Evolutionary conservation across 1,139 yeast genomes (phyloP).

Genomic region (Casaregolazyma suthepensis): DNA sequence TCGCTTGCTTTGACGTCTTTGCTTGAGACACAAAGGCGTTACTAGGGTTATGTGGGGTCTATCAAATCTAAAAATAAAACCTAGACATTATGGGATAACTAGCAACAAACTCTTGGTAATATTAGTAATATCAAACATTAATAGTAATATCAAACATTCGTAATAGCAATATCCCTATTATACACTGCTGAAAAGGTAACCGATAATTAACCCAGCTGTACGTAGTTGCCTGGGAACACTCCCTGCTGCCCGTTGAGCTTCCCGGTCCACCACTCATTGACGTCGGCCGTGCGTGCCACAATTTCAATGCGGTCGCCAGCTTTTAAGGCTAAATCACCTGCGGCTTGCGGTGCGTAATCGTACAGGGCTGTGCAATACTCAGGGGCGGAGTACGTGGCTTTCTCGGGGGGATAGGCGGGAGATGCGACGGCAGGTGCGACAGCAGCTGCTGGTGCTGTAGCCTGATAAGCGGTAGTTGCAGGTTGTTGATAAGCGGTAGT

Average conservation of each 20-base stretch:
- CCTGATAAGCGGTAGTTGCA: no score
- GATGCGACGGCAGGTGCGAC: constrained; percentile 21
- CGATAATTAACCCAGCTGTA: constrained; percentile 44
- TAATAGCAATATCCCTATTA: background rate
- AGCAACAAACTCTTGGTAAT: no score
- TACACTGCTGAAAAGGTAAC: background rate
- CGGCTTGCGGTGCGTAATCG: constrained; percentile 77
- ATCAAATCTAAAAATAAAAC: background rate
- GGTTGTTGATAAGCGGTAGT: no score
- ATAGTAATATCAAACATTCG: no score
- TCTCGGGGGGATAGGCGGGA: constrained; percentile 30
- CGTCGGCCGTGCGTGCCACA: constrained; percentile 72
- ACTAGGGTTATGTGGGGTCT: background rate
- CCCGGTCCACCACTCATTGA: constrained; percentile 99
- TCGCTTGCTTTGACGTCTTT: background rate
- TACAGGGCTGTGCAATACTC: constrained; percentile 70
- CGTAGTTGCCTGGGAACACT: constrained; percentile 94
- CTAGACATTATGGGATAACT: background rate
- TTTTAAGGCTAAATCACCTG: constrained; percentile 78
- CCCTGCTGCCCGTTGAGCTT: constrained; percentile 77
- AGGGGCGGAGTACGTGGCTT: constrained; percentile 33
- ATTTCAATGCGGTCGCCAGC: constrained; percentile 87
- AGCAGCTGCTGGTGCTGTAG: constrained; percentile 16
- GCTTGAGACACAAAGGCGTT: background rate
- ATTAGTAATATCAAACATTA: no score